phyloP scores from a whole-genome alignment of 805 yeast genomes.

The Komagataella populi region DNA sequence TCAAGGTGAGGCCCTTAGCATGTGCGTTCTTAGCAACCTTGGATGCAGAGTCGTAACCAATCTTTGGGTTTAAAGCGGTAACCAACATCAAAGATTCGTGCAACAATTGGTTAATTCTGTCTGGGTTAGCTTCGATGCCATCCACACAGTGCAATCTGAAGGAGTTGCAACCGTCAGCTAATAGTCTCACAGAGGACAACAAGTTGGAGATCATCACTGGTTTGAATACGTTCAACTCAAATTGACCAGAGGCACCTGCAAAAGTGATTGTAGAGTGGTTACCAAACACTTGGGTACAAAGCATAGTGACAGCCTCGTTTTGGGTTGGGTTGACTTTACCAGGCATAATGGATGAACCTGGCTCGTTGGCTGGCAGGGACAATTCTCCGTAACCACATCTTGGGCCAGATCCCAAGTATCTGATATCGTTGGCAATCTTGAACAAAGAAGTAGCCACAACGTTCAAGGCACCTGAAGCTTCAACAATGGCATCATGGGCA shows the following conservation, averaged over 20 bases:
- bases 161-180: conserved; percentile 82
- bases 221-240: conserved; percentile 95
- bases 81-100: conserved; percentile 96
- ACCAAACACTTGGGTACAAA: conserved; percentile 94
- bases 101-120: conserved; percentile 75
- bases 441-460: conserved; percentile 85
- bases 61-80: conserved; percentile 96
- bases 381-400: conserved; percentile 99
- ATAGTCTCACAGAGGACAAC: conserved; percentile 72
- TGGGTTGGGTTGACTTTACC: conserved; percentile 99
- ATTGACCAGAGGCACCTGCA: conserved; percentile 98
- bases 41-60: conserved; percentile 95
- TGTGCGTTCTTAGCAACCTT: conserved; percentile 98
- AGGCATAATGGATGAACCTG: conserved; percentile 99
- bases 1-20: conserved; percentile 91
- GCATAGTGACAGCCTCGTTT: conserved; percentile 98
- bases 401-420: conserved; percentile 98
- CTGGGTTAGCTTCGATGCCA: conserved; percentile 81
- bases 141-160: conserved; percentile 93
- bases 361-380: conserved; percentile 93
- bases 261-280: conserved; percentile 90
- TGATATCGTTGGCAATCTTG: conserved; percentile 96
- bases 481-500: conserved; percentile 97
- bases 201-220: conserved; percentile 91
- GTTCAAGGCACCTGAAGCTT: conserved; percentile 94